Evolutionary conservation across 2,329 filamentous ascomycete species (phyloP).

Genomic region (Hypoxylon sp.): DNA sequence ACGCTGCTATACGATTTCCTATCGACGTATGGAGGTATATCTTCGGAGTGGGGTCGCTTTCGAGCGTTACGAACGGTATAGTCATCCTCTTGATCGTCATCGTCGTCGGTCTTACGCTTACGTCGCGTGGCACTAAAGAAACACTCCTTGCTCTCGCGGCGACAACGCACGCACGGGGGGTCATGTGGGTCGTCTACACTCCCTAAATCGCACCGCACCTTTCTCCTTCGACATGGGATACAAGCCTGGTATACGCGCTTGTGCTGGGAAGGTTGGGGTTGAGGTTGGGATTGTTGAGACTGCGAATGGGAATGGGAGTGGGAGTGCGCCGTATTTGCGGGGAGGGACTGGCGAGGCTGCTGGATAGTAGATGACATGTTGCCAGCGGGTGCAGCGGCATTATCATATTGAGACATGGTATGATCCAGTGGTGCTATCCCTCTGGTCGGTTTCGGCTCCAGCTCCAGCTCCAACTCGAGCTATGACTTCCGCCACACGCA

Average conservation of each 20-base stretch:
- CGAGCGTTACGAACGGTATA: conserved; percentile 81
- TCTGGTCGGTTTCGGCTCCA: conserved; percentile 31
- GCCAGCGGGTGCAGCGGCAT: conserved; percentile 35
- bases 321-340: conserved; percentile 38
- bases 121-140: conserved; percentile 95
- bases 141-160: conserved; percentile 95
- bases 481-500: conserved; percentile 35
- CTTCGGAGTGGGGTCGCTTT: conserved; percentile 72
- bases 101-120: conserved; percentile 84
- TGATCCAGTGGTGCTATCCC: conserved; percentile 42
- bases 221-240: conserved; percentile 73
- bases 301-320: conserved; percentile 28
- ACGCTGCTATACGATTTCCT: conserved; percentile 65
- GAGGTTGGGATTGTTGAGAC: conserved; percentile 31
- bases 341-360: conserved; percentile 43
- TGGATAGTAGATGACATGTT: conserved; percentile 41
- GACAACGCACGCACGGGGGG: conserved; percentile 93
- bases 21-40: conserved; percentile 63
- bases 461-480: conserved; percentile 36
- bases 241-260: conserved; percentile 76
- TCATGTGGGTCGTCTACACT: conserved; percentile 95
- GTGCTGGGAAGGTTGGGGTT: conserved; percentile 59
- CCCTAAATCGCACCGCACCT: conserved; percentile 74
- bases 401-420: conserved; percentile 47
- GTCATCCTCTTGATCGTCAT: conserved; percentile 72